Evolutionary conservation across 306 rosid genomes (phyloP).

Genomic region (Lablab purpureus): DNA sequence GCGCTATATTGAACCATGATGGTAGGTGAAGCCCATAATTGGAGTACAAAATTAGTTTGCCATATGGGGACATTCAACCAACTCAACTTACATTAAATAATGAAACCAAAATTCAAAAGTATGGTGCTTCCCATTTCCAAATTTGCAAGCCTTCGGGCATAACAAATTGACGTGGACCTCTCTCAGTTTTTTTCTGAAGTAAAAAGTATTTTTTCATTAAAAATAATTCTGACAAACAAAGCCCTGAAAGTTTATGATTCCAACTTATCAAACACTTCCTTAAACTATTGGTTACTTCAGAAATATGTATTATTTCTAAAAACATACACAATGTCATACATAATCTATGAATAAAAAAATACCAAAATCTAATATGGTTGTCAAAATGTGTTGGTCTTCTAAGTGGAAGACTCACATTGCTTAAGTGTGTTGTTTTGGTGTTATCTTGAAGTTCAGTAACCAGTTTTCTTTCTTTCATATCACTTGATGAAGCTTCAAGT

Average conservation of each 20-base stretch:
- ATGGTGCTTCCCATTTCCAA: conserved; percentile 24
- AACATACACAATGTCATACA: not conserved
- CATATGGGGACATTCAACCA: conserved; percentile 1
- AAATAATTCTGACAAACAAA: not conserved
- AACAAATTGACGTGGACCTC: not conserved
- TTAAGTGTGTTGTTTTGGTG: too few species aligned
- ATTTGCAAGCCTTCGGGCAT: conserved; percentile 6
- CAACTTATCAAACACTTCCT: too few species aligned
- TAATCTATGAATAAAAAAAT: too few species aligned
- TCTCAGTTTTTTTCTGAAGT: not conserved
- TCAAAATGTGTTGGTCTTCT: not conserved
- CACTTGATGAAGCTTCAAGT: not conserved
- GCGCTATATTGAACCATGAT: not conserved
- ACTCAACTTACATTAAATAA: conserved; percentile 7
- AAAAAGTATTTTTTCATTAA: not conserved
- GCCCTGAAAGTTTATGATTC: too few species aligned
- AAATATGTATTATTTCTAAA: too few species aligned
- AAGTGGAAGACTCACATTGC: too few species aligned
- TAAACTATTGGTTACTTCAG: too few species aligned
- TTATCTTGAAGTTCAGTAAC: too few species aligned
- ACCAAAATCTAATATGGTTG: not conserved
- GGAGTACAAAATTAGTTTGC: not conserved
- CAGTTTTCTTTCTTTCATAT: not conserved
- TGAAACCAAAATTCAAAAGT: not conserved
- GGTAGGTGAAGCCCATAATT: conserved; percentile 3